Evolutionary conservation across 148 eudicot species (phyloP).

Genomic region (Vaccinium corymbosum): DNA sequence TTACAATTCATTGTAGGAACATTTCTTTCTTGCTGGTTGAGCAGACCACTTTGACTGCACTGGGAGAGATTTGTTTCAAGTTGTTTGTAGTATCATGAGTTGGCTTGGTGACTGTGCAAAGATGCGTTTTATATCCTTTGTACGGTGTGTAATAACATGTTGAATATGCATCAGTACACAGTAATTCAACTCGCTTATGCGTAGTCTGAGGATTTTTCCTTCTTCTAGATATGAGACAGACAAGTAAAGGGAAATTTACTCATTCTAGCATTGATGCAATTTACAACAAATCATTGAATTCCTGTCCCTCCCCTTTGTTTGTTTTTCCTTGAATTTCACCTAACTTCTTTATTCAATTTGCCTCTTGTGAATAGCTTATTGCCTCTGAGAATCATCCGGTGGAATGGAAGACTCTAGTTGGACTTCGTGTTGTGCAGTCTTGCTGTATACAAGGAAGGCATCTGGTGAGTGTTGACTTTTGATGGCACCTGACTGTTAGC

Average conservation of each 20-base stretch:
- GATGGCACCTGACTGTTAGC: not conserved
- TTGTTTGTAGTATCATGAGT: conserved; percentile 86
- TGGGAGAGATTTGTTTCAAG: conserved; percentile 90
- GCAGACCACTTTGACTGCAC: conserved; percentile 76
- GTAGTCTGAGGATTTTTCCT: not conserved
- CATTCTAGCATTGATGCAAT: not conserved
- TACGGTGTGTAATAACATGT: conserved; percentile 8
- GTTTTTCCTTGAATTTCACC: not conserved
- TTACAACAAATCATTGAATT: not conserved
- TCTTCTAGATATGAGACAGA: not conserved
- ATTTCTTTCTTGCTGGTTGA: conserved; percentile 23
- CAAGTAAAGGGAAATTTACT: not conserved
- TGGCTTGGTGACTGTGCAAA: conserved; percentile 99
- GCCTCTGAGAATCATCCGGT: conserved; percentile 88
- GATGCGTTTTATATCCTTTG: conserved; percentile 39
- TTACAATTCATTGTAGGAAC: not conserved
- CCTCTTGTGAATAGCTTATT: conserved; percentile 54
- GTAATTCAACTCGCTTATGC: not conserved
- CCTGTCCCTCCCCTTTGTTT: not conserved
- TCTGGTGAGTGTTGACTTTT: conserved; percentile 44
- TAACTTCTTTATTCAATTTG: not conserved
- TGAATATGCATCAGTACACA: not conserved
- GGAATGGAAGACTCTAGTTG: conserved; percentile 88
- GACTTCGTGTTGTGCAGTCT: conserved; percentile 98
- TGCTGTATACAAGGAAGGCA: conserved; percentile 61